phyloP scores from a whole-genome alignment of 129 eudicot species.

The sunflower (Helianthus annuus) region HanXRQr2.0-SUNRISE NC_035445.2:164490609-164491108 shows the following conservation, averaged over 20 bases:
- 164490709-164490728: slow-evolving; percentile 50
- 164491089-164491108: too few species aligned
- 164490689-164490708: slow-evolving; percentile 10
- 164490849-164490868: slow-evolving; percentile 29
- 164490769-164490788: slow-evolving; percentile 44
- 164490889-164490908: slow-evolving; percentile 57
- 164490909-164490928: slow-evolving; percentile 49
- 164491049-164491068: too few species aligned
- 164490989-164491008: background rate
- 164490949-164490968: slow-evolving; percentile 35
- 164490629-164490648: background rate
- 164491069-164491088: too few species aligned
- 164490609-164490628: background rate
- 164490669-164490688: background rate
- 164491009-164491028: too few species aligned
- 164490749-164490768: slow-evolving; percentile 36
- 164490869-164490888: slow-evolving; percentile 29
- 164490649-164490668: background rate
- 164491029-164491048: too few species aligned
- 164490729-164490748: slow-evolving; percentile 33
- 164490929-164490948: slow-evolving; percentile 74
- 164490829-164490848: slow-evolving; percentile 65
- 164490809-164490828: slow-evolving; percentile 59
- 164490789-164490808: slow-evolving; percentile 61
- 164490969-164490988: slow-evolving; percentile 2